Evolutionary conservation across 73 alveolate genomes (phyloP).

Genomic region (Paraurostyla sp.): DNA sequence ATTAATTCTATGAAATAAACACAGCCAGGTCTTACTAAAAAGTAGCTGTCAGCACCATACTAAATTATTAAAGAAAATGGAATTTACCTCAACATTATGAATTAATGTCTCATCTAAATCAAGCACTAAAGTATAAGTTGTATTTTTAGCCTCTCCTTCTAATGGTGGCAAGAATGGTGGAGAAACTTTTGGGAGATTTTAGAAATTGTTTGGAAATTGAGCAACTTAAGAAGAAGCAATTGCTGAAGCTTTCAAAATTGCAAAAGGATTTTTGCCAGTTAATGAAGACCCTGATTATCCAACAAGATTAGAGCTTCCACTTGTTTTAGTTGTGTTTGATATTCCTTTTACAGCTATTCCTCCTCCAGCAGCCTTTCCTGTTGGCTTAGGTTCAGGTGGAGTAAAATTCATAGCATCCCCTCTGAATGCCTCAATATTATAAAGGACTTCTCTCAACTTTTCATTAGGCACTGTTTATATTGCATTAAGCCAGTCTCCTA

Average conservation of each 20-base stretch:
- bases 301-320: constrained; percentile 39
- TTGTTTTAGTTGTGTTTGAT: constrained; percentile 30
- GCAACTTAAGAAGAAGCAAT: constrained; percentile 41
- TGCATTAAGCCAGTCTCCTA: constrained; percentile 51
- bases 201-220: constrained; percentile 43
- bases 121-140: constrained; percentile 81
- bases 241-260: constrained; percentile 58
- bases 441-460: constrained; percentile 37
- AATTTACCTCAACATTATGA: constrained; percentile 69
- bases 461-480: constrained; percentile 33
- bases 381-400: constrained; percentile 18
- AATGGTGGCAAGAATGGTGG: constrained; percentile 58
- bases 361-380: constrained; percentile 13
- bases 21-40: constrained; percentile 83
- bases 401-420: constrained; percentile 38
- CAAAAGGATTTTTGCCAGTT: constrained; percentile 61
- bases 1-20: constrained; percentile 78
- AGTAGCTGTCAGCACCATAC: constrained; percentile 63
- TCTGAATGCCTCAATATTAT: constrained; percentile 50
- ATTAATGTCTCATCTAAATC: constrained; percentile 89
- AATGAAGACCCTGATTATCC: constrained; percentile 41
- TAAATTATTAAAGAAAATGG: neutral
- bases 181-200: constrained; percentile 44
- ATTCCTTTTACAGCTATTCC: constrained; percentile 22
- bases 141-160: constrained; percentile 66